Conservation (phyloP, 2,329 filamentous ascomycete species). For the Hypoxylon sp. region DNA sequence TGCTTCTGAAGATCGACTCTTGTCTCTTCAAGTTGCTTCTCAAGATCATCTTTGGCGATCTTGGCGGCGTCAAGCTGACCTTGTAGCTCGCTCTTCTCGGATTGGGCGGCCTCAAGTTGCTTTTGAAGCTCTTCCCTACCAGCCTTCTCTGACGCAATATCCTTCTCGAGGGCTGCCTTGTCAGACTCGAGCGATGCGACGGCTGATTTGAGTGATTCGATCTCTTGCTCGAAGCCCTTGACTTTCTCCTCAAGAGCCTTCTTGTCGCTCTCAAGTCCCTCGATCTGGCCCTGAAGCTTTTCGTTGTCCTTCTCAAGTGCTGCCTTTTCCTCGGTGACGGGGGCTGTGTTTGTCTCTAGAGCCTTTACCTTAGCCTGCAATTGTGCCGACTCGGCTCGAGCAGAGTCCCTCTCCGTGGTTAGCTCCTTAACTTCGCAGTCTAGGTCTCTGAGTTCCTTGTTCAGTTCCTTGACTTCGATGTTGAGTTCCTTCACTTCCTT, state of each 20-base stretch:
- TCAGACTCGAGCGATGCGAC: constrained; percentile 47
- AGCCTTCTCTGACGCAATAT: constrained; percentile 26
- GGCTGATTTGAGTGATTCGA: constrained; percentile 50
- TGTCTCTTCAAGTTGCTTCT: constrained; percentile 39
- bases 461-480: constrained; percentile 48
- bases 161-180: constrained; percentile 40
- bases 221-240: constrained; percentile 51
- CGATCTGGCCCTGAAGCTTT: constrained; percentile 51
- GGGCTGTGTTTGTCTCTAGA: constrained; percentile 40
- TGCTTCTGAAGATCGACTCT: constrained; percentile 40
- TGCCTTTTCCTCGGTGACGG: constrained; percentile 45
- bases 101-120: constrained; percentile 40
- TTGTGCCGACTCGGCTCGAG: constrained; percentile 23
- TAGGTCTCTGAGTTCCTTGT: constrained; percentile 42
- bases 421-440: constrained; percentile 50
- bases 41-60: constrained; percentile 33
- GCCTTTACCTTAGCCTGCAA: constrained; percentile 41
- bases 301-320: constrained; percentile 52
- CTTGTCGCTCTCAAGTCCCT: constrained; percentile 49
- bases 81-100: constrained; percentile 40
- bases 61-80: constrained; percentile 43
- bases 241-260: constrained; percentile 50
- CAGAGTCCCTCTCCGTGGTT: constrained; percentile 34
- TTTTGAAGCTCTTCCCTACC: constrained; percentile 40
- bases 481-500: constrained; percentile 49